Conservation (phyloP, 2,329 filamentous ascomycete genomes). For the Trichoderma sp. region DNA sequence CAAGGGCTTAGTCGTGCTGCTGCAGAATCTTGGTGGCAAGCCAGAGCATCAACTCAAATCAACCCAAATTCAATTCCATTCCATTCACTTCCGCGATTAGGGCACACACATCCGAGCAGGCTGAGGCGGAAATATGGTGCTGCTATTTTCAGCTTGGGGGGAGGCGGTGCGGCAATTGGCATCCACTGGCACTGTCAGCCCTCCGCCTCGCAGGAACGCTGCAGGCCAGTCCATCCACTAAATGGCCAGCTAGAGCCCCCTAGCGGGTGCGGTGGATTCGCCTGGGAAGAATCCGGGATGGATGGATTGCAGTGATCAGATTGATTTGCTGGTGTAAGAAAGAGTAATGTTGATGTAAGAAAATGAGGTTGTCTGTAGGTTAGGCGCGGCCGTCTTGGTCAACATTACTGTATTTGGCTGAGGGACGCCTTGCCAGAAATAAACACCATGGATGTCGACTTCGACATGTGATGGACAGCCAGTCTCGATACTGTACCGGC, state of each 20-base stretch:
- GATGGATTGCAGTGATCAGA: neutral
- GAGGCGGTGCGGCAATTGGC: slow-evolving; percentile 18
- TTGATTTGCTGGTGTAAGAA: neutral
- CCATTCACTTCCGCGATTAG: neutral
- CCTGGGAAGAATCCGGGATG: neutral
- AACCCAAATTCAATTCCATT: neutral
- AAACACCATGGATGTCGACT: neutral
- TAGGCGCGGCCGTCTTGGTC: neutral
- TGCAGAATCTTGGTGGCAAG: neutral
- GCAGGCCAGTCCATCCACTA: neutral
- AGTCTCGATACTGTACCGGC: no score
- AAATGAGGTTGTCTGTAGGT: neutral
- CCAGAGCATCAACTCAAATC: no score
- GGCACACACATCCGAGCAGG: neutral
- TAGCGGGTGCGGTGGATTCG: neutral
- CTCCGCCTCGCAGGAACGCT: slow-evolving; percentile 18
- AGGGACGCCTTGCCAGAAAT: neutral
- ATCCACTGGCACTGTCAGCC: slow-evolving; percentile 9
- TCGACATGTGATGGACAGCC: neutral
- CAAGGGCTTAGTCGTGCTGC: neutral
- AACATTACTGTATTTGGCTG: neutral
- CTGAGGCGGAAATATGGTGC: slow-evolving; percentile 14
- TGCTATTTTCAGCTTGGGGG: slow-evolving; percentile 19
- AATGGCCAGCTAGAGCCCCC: neutral
- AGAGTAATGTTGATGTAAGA: no score